Evolutionary conservation across 768 basidiomycete genomes (phyloP).

Genomic region (Psilocybe tampanensis): DNA sequence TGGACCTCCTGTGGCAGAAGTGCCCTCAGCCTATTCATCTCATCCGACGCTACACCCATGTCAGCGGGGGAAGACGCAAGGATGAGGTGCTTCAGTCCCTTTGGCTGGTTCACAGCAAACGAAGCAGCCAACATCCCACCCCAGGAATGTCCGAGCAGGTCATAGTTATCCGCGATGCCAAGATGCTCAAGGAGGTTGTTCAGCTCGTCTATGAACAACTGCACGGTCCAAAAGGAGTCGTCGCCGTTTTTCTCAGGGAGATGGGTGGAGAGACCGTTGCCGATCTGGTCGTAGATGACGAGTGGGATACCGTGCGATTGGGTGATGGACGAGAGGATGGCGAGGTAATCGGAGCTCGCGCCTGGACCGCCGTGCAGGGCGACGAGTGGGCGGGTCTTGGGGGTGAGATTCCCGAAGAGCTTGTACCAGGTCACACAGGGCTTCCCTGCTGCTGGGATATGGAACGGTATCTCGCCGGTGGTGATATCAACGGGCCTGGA

Average conservation of each 20-base stretch:
- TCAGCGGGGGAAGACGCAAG: constrained; percentile 48
- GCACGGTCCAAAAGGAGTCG: constrained; percentile 49
- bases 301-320: constrained; percentile 41
- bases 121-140: constrained; percentile 50
- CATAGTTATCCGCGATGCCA: constrained; percentile 40
- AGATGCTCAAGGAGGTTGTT: constrained; percentile 47
- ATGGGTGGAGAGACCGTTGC: constrained; percentile 56
- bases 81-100: constrained; percentile 47
- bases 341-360: constrained; percentile 41
- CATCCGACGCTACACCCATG: constrained; percentile 36
- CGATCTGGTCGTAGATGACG: constrained; percentile 59
- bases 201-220: constrained; percentile 56
- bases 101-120: constrained; percentile 39
- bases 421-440: constrained; percentile 51
- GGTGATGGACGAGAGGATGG: constrained; percentile 40
- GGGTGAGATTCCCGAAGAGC: constrained; percentile 44
- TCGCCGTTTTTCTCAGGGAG: constrained; percentile 43
- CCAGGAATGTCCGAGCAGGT: constrained; percentile 52
- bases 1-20: constrained; percentile 42
- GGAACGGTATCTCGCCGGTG: constrained; percentile 8
- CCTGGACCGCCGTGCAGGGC: constrained; percentile 60
- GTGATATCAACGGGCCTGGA: neutral
- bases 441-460: constrained; percentile 13
- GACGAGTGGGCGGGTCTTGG: constrained; percentile 43
- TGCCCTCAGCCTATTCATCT: constrained; percentile 12